Percentiles rank a stretch among this genome's conserved stretches.
These are phyloP conservation scores for Pleurotus giganteus DNA, from an alignment of 768 basidiomycete species.

Conservation along the genomic window DNA sequence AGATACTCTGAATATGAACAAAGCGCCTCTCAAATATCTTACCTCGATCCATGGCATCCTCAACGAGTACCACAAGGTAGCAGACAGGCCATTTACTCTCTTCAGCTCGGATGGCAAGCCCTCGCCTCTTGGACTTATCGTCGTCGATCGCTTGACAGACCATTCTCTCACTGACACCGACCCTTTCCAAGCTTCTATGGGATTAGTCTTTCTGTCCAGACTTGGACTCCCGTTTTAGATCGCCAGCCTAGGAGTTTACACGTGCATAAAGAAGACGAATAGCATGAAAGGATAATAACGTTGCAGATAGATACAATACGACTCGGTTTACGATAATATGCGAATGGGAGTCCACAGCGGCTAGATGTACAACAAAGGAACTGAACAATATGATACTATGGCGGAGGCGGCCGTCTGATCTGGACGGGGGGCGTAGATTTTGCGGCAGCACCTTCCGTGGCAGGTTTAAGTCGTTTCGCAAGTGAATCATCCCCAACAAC, in stretches of 20 bases:
- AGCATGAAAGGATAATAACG: not conserved
- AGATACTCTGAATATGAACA: not conserved
- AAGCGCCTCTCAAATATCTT: constrained; percentile 1
- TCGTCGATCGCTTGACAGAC: constrained; percentile 32
- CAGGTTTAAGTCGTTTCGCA: constrained; percentile 66
- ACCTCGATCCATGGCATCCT: constrained; percentile 1
- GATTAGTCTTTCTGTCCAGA: constrained; percentile 37
- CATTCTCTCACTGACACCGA: constrained; percentile 30
- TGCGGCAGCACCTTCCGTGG: constrained; percentile 24
- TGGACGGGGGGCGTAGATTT: constrained; percentile 1
- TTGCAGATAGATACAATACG: not conserved
- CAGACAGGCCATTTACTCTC: not conserved
- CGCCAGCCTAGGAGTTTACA: too few species aligned
- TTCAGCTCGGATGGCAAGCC: not conserved
- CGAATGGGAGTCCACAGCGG: not conserved
- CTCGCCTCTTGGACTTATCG: not conserved
- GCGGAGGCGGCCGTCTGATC: not conserved
- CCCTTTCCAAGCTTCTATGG: constrained; percentile 50
- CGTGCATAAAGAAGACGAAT: not conserved
- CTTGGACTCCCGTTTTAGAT: constrained; percentile 28
- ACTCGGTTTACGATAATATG: not conserved
- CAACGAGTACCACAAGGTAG: not conserved
- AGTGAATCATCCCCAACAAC: constrained; percentile 51
- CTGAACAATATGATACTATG: not conserved
- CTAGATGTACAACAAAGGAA: not conserved